These are phyloP conservation scores for Strobilomyces echinocephalus DNA, from an alignment of 768 basidiomycete genomes.

Conservation along the genomic window DNA sequence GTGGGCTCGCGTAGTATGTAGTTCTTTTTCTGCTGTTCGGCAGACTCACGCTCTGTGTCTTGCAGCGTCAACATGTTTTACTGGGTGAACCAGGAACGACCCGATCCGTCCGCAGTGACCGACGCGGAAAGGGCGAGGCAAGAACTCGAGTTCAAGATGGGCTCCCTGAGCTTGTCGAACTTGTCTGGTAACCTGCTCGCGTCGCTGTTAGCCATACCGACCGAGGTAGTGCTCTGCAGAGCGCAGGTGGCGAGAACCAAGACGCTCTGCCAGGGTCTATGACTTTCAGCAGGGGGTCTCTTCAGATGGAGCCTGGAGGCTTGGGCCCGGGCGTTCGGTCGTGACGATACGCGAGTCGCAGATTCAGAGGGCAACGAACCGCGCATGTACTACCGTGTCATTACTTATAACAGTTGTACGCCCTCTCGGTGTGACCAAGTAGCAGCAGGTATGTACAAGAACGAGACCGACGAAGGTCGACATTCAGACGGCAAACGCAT, in stretches of 20 bases:
- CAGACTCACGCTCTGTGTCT: not conserved
- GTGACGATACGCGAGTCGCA: too few species aligned
- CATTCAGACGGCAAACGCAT: too few species aligned
- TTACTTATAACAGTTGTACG: too few species aligned
- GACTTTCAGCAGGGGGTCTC: not conserved
- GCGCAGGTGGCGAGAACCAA: slow-evolving; percentile 69
- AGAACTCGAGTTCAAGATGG: slow-evolving; percentile 86
- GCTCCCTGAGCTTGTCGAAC: slow-evolving; percentile 83
- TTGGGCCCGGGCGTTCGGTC: too few species aligned
- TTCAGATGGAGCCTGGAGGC: too few species aligned
- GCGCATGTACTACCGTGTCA: too few species aligned
- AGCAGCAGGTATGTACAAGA: too few species aligned
- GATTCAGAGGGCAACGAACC: too few species aligned
- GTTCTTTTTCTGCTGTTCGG: not conserved
- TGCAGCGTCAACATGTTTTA: slow-evolving; percentile 85
- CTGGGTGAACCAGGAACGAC: slow-evolving; percentile 70
- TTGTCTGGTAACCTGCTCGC: slow-evolving; percentile 61
- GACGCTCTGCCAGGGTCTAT: slow-evolving; percentile 63
- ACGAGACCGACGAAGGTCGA: too few species aligned
- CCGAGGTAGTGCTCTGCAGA: slow-evolving; percentile 70
- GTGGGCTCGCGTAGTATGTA: slow-evolving; percentile 84
- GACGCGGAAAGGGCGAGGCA: slow-evolving; percentile 61
- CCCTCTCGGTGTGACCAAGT: too few species aligned
- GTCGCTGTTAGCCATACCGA: slow-evolving; percentile 37
- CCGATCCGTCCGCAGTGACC: slow-evolving; percentile 40